phyloP scores from a whole-genome alignment of 1,284 basidiomycete genomes.

The Agaricales sp. region DNA sequence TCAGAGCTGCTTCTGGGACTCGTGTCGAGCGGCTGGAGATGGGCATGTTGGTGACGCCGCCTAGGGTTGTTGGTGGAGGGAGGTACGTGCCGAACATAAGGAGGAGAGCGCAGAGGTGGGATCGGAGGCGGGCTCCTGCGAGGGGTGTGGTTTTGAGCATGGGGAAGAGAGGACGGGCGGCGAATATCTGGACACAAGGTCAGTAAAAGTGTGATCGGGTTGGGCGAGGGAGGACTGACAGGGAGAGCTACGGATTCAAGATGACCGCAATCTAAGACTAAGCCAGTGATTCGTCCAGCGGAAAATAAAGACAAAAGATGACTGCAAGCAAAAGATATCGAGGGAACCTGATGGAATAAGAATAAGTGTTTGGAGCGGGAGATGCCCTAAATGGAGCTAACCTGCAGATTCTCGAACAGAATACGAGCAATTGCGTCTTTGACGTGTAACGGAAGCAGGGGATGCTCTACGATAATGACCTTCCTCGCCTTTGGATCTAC shows the following conservation, averaged over 20 bases:
- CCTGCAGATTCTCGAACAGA: conserved; percentile 87
- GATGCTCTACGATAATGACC: conserved; percentile 86
- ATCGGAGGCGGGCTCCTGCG: conserved; percentile 66
- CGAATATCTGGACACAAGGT: conserved; percentile 58
- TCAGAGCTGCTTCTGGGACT: conserved; percentile 67
- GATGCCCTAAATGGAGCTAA: conserved; percentile 20
- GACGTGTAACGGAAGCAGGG: conserved; percentile 75
- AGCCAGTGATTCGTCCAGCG: conserved; percentile 80
- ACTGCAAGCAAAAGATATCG: conserved; percentile 85
- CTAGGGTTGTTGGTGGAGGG: conserved; percentile 64
- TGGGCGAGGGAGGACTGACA: conserved; percentile 56
- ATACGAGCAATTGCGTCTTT: conserved; percentile 83
- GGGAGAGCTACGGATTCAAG: conserved; percentile 84
- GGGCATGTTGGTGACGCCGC: conserved; percentile 49
- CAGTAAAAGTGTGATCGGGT: conserved; percentile 3
- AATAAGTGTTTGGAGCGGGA: conserved; percentile 5
- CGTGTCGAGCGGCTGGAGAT: conserved; percentile 50
- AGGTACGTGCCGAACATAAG: conserved; percentile 74
- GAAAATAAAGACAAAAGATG: conserved; percentile 80
- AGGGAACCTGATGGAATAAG: conserved; percentile 57
- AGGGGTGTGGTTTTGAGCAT: conserved; percentile 75
- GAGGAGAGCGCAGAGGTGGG: conserved; percentile 69
- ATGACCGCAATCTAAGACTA: conserved; percentile 89
- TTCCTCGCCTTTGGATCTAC: conserved; percentile 91
- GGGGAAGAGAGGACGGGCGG: conserved; percentile 77